Evolutionary conservation across 2,329 filamentous ascomycete genomes (phyloP), one percentile per base, ranked within the genome.

Genomic region (Fusarium sp.): DNA sequence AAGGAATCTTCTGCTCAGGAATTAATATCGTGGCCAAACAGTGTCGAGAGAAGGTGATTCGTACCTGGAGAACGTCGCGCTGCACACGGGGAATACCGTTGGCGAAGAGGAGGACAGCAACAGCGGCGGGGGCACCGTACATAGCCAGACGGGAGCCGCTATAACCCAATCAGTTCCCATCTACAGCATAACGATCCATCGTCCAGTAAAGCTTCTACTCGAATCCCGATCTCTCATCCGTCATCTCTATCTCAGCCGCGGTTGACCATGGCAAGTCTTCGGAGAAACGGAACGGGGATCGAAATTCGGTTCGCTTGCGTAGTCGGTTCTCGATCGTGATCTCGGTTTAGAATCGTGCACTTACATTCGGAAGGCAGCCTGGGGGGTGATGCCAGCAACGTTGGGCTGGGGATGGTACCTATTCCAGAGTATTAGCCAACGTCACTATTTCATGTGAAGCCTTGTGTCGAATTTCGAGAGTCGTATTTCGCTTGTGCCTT

Each of bases 381-480:
- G 84, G 42, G 83, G 35, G 42, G 89, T 89, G 80, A 85, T 85
- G 75, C 89, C 89, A 54, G 80, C 81, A 70, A 90, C 59, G 78
- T 91, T 86, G 56, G 87, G 84, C 81, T 90, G 87, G 82, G 84
- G 85, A 76, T 86, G 84, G 85, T 91, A 91, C 82, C 90, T 92
- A 57, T 60, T 66, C 44, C 65, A 33, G 28, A 42, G 64, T 62
- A 78, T 85, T 77, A 82, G 79, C 69, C 58, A 60, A 41, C 56
- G 57, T 57, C 51, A 39, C n/a, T 24, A 41, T 47, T 42, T 11
- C 31, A 57, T 14, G 30, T 55, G 44, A 20, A 38, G 47, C 42
- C 30, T 51, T 42, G 18, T 6, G 59, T 30, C 7, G 33, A 20
- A 41, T 56, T 24, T 35, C 41, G 33, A 50, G 60, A 39, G 61